These are phyloP conservation scores for Drosera capensis DNA, from an alignment of 148 eudicot genomes.

Conservation along the genomic window DNA sequence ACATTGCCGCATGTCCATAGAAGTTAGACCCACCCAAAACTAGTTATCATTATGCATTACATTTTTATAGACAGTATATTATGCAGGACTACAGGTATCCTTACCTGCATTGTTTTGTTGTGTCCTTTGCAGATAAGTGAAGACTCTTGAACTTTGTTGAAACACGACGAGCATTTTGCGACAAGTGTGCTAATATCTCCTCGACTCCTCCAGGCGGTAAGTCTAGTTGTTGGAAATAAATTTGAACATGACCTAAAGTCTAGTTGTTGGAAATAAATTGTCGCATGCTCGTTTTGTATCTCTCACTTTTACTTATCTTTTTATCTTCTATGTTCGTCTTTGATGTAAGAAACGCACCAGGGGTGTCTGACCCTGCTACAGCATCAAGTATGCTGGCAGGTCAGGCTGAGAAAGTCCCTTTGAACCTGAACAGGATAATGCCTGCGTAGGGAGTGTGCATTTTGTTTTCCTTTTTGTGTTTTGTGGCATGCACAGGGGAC, in stretches of 20 bases:
- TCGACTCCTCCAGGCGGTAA: too few relatives aligned
- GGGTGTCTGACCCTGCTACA: slow-evolving; percentile 81
- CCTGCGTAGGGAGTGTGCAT: slow-evolving; percentile 99
- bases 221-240: not conserved
- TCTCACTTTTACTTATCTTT: not conserved
- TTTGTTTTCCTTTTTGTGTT: slow-evolving; percentile 28
- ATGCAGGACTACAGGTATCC: too few relatives aligned
- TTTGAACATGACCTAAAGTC: too few relatives aligned
- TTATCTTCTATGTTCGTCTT: slow-evolving; percentile 5
- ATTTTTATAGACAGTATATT: too few relatives aligned
- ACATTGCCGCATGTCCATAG: too few relatives aligned
- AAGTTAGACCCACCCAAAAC: too few relatives aligned
- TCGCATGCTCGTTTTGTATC: not conserved
- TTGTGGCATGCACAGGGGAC: slow-evolving; percentile 37
- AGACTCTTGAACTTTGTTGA: too few relatives aligned
- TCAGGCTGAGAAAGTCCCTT: slow-evolving; percentile 99
- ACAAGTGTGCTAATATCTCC: too few relatives aligned
- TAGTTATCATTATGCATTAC: too few relatives aligned
- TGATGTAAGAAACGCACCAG: slow-evolving; percentile 86
- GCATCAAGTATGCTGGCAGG: slow-evolving; percentile 23
- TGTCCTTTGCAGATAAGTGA: too few relatives aligned
- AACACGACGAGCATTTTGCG: too few relatives aligned
- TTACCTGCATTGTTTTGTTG: too few relatives aligned
- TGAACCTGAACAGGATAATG: slow-evolving; percentile 99
- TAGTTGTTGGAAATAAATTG: not conserved